Evolutionary conservation across 1,284 basidiomycete genomes (phyloP), one percentile per base, ranked within the genome.

Genomic region (Microbotryum scabiosae): DNA sequence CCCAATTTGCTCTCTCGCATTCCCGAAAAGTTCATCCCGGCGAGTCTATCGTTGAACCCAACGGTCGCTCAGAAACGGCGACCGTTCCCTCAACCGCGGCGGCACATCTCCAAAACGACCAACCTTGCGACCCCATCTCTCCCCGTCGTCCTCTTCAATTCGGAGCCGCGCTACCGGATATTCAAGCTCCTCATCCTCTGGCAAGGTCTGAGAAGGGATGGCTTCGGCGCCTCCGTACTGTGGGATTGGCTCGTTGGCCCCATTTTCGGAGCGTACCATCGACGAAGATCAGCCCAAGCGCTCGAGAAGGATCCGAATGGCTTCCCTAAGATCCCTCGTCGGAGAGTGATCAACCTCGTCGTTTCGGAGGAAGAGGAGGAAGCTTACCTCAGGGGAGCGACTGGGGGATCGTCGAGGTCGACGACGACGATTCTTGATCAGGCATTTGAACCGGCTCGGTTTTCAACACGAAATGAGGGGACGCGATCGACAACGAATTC

Each of bases 171-270:
- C 28, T 51, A 51, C 51, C 51, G 51, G 18, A 21, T 51, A 7
- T 6, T 51, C 51, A 51, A 51, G 51, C 51, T 51, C 30, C 21
- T 51, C 20, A 7, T 51, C 16, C 51, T 51, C 30, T 51, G 51
- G 51, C 25, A 21, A 21, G 28, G n/a, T 1, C n/a, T 51, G 16
- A 36, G 51, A 26, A 28, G 51, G 36, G 51, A 51, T 18, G 48
- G 48, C 3, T 51, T 26, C 6, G 51, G 51, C 7, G 51, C 51
- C 26, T 32, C n/a, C 10, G 51, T 20, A 2, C 16, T 51, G 3
- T 51, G 51, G 51, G 51, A 51, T n/a, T 51, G 30, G 28, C n/a
- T 51, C 51, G 14, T 51, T n/a, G 23, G 51, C 28, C 51, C 51
- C 18, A 36, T 51, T 8, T 51, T 32, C 28, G 21, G 28, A 14